A percentile compares a stretch with the other conserved stretches of the same genome.
Conservation (phyloP, 2,329 filamentous ascomycete species). For the Pseudocercospora fuligena region DNA sequence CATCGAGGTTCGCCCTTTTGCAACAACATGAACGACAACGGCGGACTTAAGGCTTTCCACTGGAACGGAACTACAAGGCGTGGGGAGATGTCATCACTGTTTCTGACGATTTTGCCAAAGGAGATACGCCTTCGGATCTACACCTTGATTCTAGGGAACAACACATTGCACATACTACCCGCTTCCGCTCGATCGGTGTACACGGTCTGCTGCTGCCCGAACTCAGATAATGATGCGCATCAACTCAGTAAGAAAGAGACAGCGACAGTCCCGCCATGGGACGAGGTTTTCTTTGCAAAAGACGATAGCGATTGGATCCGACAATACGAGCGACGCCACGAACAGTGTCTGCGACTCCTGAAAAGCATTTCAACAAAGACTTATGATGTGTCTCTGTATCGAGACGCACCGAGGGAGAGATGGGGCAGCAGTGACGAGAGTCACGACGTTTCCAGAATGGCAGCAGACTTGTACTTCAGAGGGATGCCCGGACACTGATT, state of each 20-base stretch:
- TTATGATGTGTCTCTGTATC: not conserved
- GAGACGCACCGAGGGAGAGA: not conserved
- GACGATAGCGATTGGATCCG: not conserved
- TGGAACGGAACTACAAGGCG: too few relatives aligned
- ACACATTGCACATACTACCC: not conserved
- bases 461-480: not conserved
- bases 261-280: not conserved
- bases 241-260: not conserved
- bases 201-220: not conserved
- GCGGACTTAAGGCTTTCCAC: not conserved
- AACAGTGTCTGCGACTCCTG: not conserved
- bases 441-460: not conserved
- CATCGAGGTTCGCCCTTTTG: not conserved
- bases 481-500: too few relatives aligned
- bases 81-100: not conserved
- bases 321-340: not conserved
- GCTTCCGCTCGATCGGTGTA: not conserved
- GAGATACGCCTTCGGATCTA: constrained; percentile 6
- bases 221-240: not conserved
- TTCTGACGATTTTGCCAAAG: not conserved
- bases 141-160: not conserved
- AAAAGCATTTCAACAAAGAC: not conserved
- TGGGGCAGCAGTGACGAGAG: not conserved
- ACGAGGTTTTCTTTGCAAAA: constrained; percentile 1
- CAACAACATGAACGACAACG: not conserved